Conservation (phyloP, 805 yeast species). For the Candida cerambycidarum region DNA sequence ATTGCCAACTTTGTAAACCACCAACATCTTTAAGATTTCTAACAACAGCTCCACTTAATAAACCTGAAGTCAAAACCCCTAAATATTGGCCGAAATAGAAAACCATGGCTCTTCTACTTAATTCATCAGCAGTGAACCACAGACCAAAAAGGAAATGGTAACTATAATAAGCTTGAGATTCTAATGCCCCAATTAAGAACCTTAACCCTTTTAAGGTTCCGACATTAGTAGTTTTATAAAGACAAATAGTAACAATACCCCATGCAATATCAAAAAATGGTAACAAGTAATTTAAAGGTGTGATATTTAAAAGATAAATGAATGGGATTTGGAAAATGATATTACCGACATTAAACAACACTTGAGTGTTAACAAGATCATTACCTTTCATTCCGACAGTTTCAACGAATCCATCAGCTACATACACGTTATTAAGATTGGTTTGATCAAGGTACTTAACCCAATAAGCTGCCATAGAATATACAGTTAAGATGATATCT, state of each 20-base stretch:
- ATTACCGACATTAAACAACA: slow-evolving; percentile 58
- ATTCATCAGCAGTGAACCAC: slow-evolving; percentile 44
- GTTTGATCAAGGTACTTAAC: slow-evolving; percentile 63
- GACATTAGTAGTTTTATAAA: slow-evolving; percentile 49
- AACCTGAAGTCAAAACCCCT: slow-evolving; percentile 62
- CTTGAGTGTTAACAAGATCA: slow-evolving; percentile 60
- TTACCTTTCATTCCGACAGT: slow-evolving; percentile 58
- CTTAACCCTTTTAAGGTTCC: slow-evolving; percentile 59
- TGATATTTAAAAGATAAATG: slow-evolving; percentile 54
- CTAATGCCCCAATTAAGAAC: slow-evolving; percentile 68
- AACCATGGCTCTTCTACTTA: slow-evolving; percentile 60
- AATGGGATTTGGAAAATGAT: slow-evolving; percentile 64
- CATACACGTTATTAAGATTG: slow-evolving; percentile 65
- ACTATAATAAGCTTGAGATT: slow-evolving; percentile 52
- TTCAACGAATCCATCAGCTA: slow-evolving; percentile 55
- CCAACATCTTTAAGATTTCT: slow-evolving; percentile 45
- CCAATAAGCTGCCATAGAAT: slow-evolving; percentile 52
- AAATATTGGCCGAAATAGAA: slow-evolving; percentile 63
- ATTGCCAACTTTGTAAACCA: slow-evolving; percentile 68
- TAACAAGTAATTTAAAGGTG: slow-evolving; percentile 52
- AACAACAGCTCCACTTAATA: slow-evolving; percentile 57
- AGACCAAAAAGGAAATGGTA: slow-evolving; percentile 51
- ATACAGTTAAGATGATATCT: slow-evolving; percentile 32
- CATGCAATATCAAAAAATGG: slow-evolving; percentile 63
- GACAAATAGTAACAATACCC: slow-evolving; percentile 63